phyloP scores from a whole-genome alignment of 139 green algal genomes.

The Zygnema circumcarinatum region DNA sequence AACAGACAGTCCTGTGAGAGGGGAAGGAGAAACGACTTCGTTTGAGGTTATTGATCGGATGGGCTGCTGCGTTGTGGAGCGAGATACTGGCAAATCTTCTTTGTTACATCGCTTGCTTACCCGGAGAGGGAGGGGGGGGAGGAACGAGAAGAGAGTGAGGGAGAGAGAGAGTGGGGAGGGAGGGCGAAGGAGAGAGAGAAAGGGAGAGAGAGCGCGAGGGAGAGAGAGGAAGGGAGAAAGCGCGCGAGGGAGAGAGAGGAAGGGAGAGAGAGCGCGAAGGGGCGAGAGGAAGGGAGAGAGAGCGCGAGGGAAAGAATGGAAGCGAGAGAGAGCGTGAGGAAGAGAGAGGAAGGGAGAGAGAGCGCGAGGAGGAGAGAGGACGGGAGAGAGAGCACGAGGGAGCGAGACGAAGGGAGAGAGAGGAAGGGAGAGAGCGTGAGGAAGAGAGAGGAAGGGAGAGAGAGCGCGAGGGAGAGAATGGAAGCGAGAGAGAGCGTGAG shows the following conservation, averaged over 20 bases:
- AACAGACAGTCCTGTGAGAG: not conserved
- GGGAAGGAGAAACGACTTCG: too few relatives aligned
- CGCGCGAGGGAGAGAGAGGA: too few relatives aligned
- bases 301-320: not conserved
- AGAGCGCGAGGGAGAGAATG: not conserved
- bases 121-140: not conserved
- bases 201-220: not conserved
- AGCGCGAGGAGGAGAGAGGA: not conserved
- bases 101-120: too few relatives aligned
- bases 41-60: too few relatives aligned
- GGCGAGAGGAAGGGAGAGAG: not conserved
- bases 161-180: not conserved
- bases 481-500: too few relatives aligned
- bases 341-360: not conserved
- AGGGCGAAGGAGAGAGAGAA: not conserved
- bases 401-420: not conserved
- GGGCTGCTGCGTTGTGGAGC: too few relatives aligned
- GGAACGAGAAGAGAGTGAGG: not conserved
- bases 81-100: too few relatives aligned
- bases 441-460: conserved; percentile 13
- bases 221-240: not conserved
- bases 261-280: not conserved
- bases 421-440: not conserved
- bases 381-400: not conserved
- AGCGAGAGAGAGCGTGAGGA: not conserved